Conservation (phyloP, 2,329 filamentous ascomycete species). For the Monilinia fructicola region DNA sequence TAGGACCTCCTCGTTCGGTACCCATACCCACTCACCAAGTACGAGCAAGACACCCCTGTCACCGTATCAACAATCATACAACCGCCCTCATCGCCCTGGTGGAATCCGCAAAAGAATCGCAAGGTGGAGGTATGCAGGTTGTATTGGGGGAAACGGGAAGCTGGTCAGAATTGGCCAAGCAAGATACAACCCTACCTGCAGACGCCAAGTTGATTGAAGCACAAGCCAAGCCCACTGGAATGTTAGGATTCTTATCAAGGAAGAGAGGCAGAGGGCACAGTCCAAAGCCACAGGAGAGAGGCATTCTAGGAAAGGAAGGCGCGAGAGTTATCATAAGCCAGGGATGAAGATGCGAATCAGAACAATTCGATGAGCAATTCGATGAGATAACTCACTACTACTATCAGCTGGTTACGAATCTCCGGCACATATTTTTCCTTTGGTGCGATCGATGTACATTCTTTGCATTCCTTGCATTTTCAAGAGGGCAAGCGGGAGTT, state of each 20-base stretch:
- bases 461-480: conserved; percentile 20
- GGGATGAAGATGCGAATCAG: conserved; percentile 11
- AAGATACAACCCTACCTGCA: conserved; percentile 71
- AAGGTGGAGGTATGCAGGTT: conserved; percentile 76
- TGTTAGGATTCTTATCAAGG: conserved; percentile 84
- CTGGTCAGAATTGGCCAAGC: conserved; percentile 87
- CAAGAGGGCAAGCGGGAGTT: conserved; percentile 16
- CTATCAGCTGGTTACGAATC: background rate
- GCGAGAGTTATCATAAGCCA: conserved; percentile 74
- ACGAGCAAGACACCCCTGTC: conserved; percentile 31
- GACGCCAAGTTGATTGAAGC: conserved; percentile 59
- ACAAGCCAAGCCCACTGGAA: conserved; percentile 66
- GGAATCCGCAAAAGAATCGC: conserved; percentile 38
- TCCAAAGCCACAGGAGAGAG: conserved; percentile 90
- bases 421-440: conserved; percentile 1
- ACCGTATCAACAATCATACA: conserved; percentile 38
- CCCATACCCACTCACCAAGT: conserved; percentile 16
- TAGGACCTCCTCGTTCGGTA: conserved; percentile 22
- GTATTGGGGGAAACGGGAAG: conserved; percentile 85
- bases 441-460: conserved; percentile 16
- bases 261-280: conserved; percentile 90
- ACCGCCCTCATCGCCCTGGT: conserved; percentile 31
- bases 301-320: conserved; percentile 92
- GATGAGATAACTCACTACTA: background rate
- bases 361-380: conserved; percentile 12